Conservation (phyloP, 2,329 filamentous ascomycete genomes). For the Microdochium paspali region DNA sequence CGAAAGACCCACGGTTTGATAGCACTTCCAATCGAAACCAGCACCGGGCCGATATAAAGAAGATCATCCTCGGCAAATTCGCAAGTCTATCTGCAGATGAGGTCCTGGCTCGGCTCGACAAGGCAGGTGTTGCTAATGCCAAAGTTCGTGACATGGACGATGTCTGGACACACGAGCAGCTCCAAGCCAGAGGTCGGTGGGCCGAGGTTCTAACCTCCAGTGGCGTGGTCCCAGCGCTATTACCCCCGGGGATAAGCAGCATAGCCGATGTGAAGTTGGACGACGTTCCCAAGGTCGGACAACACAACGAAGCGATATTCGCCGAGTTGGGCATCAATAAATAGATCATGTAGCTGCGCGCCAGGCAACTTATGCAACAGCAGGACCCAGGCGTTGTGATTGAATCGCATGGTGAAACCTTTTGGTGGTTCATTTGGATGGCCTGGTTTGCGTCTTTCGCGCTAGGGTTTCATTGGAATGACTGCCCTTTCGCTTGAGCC, state of each 20-base stretch:
- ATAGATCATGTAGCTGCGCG: neutral
- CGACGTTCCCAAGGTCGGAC: constrained; percentile 35
- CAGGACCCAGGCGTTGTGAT: neutral
- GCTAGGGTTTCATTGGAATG: neutral
- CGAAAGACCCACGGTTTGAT: constrained; percentile 33
- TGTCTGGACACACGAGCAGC: constrained; percentile 44
- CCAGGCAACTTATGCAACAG: neutral
- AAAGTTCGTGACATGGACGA: constrained; percentile 44
- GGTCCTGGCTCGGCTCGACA: constrained; percentile 31
- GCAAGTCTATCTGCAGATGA: constrained; percentile 24
- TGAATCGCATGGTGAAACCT: neutral
- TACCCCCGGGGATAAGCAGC: constrained; percentile 33
- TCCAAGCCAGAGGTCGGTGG: constrained; percentile 40
- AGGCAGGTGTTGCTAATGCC: constrained; percentile 42
- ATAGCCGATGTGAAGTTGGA: constrained; percentile 24
- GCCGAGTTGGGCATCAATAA: constrained; percentile 27
- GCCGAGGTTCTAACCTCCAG: constrained; percentile 35
- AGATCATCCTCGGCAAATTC: constrained; percentile 34
- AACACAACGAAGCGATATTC: constrained; percentile 39
- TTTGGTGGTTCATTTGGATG: neutral
- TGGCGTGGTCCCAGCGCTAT: constrained; percentile 35
- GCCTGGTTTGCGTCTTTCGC: neutral
- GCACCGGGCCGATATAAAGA: constrained; percentile 34
- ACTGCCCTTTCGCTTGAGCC: neutral
- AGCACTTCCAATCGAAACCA: constrained; percentile 34